Evolutionary conservation across 352 stramenopile species (phyloP).

Genomic region (Phytophthora palmivora): DNA sequence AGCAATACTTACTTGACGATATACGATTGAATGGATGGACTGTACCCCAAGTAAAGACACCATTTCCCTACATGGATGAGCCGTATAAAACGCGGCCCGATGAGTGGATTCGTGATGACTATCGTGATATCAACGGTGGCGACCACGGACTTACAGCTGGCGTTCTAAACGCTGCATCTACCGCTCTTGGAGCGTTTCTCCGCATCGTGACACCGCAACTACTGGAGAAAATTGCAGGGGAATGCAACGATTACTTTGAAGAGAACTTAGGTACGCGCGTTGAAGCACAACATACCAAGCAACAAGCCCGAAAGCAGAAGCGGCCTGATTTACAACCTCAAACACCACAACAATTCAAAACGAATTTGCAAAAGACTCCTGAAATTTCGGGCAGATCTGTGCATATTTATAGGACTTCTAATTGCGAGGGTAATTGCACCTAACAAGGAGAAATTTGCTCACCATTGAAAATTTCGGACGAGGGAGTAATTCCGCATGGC

Average conservation of each 20-base stretch:
- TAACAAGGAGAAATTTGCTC: conserved; percentile 8
- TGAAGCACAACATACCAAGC: conserved; percentile 1
- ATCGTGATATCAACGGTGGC: conserved; percentile 1
- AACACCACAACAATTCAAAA: background rate
- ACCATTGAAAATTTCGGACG: conserved; percentile 25
- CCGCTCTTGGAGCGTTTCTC: background rate
- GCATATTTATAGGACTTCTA: conserved; percentile 8
- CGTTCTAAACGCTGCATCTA: background rate
- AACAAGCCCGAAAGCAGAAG: background rate
- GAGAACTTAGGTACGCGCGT: conserved; percentile 13
- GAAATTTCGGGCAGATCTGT: conserved; percentile 5
- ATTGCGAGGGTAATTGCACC: conserved; percentile 7
- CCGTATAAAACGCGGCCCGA: conserved; percentile 4
- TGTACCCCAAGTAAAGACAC: background rate
- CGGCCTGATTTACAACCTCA: background rate
- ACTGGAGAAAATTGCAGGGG: background rate
- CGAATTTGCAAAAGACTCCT: background rate
- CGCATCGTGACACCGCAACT: conserved; percentile 1
- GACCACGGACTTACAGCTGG: background rate
- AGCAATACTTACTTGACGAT: background rate
- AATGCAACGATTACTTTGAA: conserved; percentile 9
- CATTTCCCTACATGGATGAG: conserved; percentile 13
- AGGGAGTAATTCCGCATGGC: conserved; percentile 5
- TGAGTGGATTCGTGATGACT: conserved; percentile 1
- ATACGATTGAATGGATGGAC: conserved; percentile 4